Percentiles rank a stretch among this genome's conserved stretches.
phyloP scores from a whole-genome alignment of 2,329 filamentous ascomycete genomes.

The Penicillium sclerotiorum region DNA sequence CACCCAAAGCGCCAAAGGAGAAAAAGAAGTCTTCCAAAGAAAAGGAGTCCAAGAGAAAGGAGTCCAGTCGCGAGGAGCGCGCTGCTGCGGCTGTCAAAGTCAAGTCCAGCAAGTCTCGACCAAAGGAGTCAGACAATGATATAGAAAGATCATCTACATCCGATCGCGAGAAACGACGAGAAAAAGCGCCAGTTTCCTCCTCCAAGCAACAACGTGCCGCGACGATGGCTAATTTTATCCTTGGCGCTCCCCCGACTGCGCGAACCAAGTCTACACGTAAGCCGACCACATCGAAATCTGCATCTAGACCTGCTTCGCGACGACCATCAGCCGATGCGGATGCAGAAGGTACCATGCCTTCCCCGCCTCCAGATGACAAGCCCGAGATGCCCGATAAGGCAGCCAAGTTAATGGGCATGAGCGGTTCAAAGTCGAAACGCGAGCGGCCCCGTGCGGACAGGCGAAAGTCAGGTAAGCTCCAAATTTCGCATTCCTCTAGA shows the following conservation, averaged over 20 bases:
- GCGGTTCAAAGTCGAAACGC: slow-evolving; percentile 46
- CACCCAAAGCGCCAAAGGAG: neutral
- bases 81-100: slow-evolving; percentile 54
- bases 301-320: slow-evolving; percentile 55
- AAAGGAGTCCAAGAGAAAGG: slow-evolving; percentile 40
- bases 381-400: slow-evolving; percentile 72
- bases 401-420: slow-evolving; percentile 72
- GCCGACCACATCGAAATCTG: slow-evolving; percentile 55
- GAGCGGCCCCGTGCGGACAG: slow-evolving; percentile 56
- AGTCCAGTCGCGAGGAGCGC: slow-evolving; percentile 34
- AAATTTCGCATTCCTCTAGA: neutral
- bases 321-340: slow-evolving; percentile 2
- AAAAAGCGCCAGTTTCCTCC: slow-evolving; percentile 50
- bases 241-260: slow-evolving; percentile 62
- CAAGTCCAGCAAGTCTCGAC: slow-evolving; percentile 63
- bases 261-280: slow-evolving; percentile 70
- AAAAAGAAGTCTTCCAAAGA: slow-evolving; percentile 46
- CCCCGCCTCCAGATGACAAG: slow-evolving; percentile 71
- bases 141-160: slow-evolving; percentile 70
- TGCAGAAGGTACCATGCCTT: slow-evolving; percentile 61
- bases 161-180: slow-evolving; percentile 64
- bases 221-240: slow-evolving; percentile 64
- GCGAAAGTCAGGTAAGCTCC: slow-evolving; percentile 44
- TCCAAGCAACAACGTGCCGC: slow-evolving; percentile 60
- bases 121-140: slow-evolving; percentile 60